phyloP scores from a whole-genome alignment of 345 rosid genomes.

The Eucalyptus fibrosa region DNA sequence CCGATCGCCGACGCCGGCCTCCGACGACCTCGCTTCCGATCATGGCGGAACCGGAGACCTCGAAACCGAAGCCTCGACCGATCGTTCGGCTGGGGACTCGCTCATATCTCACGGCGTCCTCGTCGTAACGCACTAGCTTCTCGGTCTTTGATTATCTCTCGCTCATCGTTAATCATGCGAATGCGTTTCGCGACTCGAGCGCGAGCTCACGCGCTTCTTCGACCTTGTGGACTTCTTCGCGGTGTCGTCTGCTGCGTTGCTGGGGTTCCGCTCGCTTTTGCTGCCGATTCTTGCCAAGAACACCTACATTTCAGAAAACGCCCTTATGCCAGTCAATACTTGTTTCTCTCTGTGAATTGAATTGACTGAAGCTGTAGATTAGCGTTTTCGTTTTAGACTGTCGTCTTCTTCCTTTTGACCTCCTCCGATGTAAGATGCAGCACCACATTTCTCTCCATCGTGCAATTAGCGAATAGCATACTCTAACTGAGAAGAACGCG shows the following conservation, averaged over 20 bases:
- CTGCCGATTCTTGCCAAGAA: constrained; percentile 85
- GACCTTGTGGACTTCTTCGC: background rate
- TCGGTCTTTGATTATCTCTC: background rate
- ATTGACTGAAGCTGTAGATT: background rate
- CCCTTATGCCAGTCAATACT: constrained; percentile 84
- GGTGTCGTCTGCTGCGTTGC: constrained; percentile 63
- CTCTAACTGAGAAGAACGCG: background rate
- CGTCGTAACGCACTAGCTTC: constrained; percentile 15
- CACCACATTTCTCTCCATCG: background rate
- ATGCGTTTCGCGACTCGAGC: background rate
- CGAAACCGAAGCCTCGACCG: constrained; percentile 46
- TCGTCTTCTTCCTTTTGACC: background rate
- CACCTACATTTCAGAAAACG: constrained; percentile 96
- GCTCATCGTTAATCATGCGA: too few relatives aligned
- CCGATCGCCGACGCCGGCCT: background rate
- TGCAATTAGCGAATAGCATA: background rate
- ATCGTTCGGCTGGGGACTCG: constrained; percentile 65
- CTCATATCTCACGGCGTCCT: constrained; percentile 66
- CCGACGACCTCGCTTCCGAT: background rate
- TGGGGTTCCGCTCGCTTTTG: constrained; percentile 60
- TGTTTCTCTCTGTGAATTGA: background rate
- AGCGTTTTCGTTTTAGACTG: background rate
- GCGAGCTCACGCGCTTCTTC: background rate
- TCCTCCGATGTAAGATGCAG: background rate
- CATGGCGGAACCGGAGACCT: constrained; percentile 5